These are phyloP conservation scores for Fusarium caatingaense DNA, from an alignment of 2,329 filamentous ascomycete species.

Conservation along the genomic window DNA sequence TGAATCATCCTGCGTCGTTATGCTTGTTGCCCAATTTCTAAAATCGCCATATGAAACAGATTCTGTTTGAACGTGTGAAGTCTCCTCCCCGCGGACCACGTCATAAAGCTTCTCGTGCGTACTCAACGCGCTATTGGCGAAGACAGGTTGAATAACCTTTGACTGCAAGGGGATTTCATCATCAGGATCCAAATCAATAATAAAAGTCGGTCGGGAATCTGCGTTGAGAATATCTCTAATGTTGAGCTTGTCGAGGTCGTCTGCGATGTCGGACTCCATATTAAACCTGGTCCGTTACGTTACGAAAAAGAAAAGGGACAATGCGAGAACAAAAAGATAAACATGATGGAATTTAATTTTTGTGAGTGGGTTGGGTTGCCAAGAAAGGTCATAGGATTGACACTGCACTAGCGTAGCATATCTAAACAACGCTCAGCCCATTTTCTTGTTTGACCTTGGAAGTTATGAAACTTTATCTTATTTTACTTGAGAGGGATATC, in stretches of 20 bases:
- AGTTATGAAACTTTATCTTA: neutral
- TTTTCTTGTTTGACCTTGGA: neutral
- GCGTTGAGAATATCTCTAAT: conserved; percentile 60
- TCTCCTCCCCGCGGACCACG: conserved; percentile 39
- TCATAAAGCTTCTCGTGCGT: conserved; percentile 51
- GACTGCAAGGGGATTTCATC: conserved; percentile 30
- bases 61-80: neutral
- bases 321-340: neutral
- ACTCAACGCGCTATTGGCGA: conserved; percentile 51
- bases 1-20: conserved; percentile 57
- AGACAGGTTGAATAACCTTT: conserved; percentile 49
- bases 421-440: neutral
- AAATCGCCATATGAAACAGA: conserved; percentile 50
- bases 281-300: neutral
- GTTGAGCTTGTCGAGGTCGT: conserved; percentile 47
- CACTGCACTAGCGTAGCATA: conserved; percentile 2
- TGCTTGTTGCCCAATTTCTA: conserved; percentile 54
- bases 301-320: neutral
- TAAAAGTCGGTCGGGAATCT: conserved; percentile 54
- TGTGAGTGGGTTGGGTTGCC: conserved; percentile 8
- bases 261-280: conserved; percentile 27
- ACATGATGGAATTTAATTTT: conserved; percentile 6
- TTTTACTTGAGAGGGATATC: neutral
- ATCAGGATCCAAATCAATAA: conserved; percentile 54
- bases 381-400: conserved; percentile 9